phyloP scores from a whole-genome alignment of 768 basidiomycete genomes.

The Porpolomopsis calyptriformis region DNA sequence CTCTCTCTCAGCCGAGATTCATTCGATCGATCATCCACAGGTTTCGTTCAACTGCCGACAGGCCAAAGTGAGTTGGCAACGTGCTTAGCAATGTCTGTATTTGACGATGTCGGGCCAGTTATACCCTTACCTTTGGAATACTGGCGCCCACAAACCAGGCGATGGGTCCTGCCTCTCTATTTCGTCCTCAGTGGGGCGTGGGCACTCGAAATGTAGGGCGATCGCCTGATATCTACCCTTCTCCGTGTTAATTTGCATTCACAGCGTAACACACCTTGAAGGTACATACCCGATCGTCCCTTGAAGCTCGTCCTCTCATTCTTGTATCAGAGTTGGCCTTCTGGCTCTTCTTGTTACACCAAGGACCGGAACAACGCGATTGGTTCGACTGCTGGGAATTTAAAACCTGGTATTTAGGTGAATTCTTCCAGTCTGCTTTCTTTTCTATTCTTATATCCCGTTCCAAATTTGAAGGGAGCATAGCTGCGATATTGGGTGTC shows the following conservation, averaged over 20 bases:
- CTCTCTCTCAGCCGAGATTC: constrained; percentile 9
- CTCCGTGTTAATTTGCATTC: constrained; percentile 4
- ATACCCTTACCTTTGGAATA: constrained; percentile 43
- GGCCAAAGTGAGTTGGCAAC: constrained; percentile 22
- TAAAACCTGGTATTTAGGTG: constrained; percentile 59
- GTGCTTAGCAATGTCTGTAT: constrained; percentile 9
- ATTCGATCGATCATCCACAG: constrained; percentile 17
- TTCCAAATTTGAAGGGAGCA: constrained; percentile 40
- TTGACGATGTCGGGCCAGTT: constrained; percentile 25
- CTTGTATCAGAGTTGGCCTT: constrained; percentile 53
- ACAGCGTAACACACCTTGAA: constrained; percentile 73
- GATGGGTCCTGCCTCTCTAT: constrained; percentile 57
- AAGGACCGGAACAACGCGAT: constrained; percentile 55
- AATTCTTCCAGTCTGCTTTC: constrained; percentile 11
- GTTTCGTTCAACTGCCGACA: constrained; percentile 28
- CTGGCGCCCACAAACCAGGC: constrained; percentile 36
- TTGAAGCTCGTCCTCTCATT: background rate
- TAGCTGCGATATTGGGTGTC: constrained; percentile 57
- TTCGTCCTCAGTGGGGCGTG: constrained; percentile 65
- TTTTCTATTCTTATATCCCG: constrained; percentile 3
- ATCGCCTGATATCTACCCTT: constrained; percentile 4
- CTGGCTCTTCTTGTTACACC: constrained; percentile 76
- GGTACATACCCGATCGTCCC: constrained; percentile 26
- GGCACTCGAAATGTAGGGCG: constrained; percentile 64
- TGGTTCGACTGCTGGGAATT: constrained; percentile 83